A percentile compares a stretch with the other conserved stretches of the same genome.
Conservation (phyloP, 1,284 basidiomycete species). For the Gymnopus androsaceus region DNA sequence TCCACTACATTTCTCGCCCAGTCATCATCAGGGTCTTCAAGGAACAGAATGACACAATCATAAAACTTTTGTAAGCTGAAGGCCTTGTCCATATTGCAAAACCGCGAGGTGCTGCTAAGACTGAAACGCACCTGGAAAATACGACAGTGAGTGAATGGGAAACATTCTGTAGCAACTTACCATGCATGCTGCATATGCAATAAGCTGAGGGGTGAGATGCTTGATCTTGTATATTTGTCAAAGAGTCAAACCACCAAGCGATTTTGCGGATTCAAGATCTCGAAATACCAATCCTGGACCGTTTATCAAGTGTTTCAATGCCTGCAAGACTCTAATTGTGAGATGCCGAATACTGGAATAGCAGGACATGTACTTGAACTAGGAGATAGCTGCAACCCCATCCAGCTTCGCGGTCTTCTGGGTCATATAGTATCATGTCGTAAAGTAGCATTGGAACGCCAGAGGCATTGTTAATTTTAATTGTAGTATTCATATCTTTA, state of each 20-base stretch:
- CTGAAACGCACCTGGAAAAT: not conserved
- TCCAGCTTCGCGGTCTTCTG: not conserved
- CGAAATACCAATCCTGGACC: not conserved
- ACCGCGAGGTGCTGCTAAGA: not conserved
- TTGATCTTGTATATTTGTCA: not conserved
- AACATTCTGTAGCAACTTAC: not conserved
- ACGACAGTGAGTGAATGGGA: not conserved
- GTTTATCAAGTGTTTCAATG: not conserved
- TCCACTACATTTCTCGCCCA: not conserved
- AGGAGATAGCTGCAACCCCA: not conserved
- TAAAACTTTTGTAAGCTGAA: not conserved
- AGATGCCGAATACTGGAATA: not conserved
- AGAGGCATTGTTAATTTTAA: not conserved
- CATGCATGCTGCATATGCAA: not conserved
- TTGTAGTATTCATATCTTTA: not conserved
- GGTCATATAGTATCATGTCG: not conserved
- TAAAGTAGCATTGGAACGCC: not conserved
- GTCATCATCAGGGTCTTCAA: not conserved
- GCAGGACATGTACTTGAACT: not conserved
- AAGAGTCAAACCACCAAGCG: not conserved
- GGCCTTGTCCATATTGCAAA: not conserved
- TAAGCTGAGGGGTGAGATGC: not conserved
- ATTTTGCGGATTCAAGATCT: not conserved
- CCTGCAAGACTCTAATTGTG: not conserved
- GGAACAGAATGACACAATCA: not conserved